These are phyloP conservation scores for Arachis hypogaea DNA, from an alignment of 306 rosid species.

Conservation along the genomic window DNA sequence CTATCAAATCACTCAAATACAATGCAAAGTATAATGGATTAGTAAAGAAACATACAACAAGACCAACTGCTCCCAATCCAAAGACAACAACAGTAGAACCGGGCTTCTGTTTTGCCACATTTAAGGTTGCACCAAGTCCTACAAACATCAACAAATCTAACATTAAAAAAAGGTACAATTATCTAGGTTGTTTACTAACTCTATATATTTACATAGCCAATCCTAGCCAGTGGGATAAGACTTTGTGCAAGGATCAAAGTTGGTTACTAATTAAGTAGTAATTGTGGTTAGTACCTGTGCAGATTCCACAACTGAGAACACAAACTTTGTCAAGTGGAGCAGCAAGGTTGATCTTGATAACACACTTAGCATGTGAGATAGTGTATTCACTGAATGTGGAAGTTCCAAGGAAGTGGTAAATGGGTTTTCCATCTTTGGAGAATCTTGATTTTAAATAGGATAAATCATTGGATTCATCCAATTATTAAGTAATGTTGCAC, in stretches of 20 bases:
- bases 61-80: conserved; percentile 74
- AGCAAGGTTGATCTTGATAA: conserved; percentile 62
- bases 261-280: too few species aligned
- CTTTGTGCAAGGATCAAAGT: too few species aligned
- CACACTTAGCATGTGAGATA: conserved; percentile 55
- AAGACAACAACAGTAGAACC: conserved; percentile 61
- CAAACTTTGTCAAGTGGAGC: conserved; percentile 78
- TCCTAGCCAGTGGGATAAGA: too few species aligned
- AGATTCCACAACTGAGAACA: conserved; percentile 65
- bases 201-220: too few species aligned
- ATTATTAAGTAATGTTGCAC: too few species aligned
- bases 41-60: conserved; percentile 46
- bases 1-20: background rate
- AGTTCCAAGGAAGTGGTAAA: conserved; percentile 64
- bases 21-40: background rate
- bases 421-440: conserved; percentile 60
- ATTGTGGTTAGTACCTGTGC: conserved; percentile 49
- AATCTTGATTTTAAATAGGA: conserved; percentile 42
- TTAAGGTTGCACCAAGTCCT: conserved; percentile 69
- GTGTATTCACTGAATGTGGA: conserved; percentile 73
- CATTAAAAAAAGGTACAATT: background rate
- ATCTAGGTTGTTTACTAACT: background rate
- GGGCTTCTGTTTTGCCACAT: conserved; percentile 62
- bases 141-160: conserved; percentile 5
- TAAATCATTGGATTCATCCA: too few species aligned